Evolutionary conservation across 345 rosid species (phyloP), one percentile per base, ranked within the genome.

Genomic region (Zanthoxylum bungeanum): DNA sequence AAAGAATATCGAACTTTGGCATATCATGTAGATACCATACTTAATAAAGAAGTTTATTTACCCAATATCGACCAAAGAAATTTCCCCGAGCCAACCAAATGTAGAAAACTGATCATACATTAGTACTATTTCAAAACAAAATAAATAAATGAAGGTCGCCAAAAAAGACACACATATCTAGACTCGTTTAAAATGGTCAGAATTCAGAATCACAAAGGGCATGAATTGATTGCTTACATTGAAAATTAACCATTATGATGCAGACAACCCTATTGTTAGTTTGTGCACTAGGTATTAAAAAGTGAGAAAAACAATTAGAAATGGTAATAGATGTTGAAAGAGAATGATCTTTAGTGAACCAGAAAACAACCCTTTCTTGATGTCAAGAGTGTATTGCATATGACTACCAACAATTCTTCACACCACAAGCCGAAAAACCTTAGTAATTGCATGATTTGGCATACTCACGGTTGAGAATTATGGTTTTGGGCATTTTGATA

Each of bases 391-490:
- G 55, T 19, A 12, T 28, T 17, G 53, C 63, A 66, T 9, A 53
- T 68, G 61, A 55, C 55, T 66, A 47, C 27, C 47, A 37, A 22
- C 37, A 60, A 66, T 5, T 66, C 8, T 44, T 16, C 9, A 36
- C 52, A 60, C 2, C 4, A 27, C 25, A 27, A 55, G 40, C 31
- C 16, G 44, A 40, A 31, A 25, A 52, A 56, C 3, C 19, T 50
- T 42, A 65, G 60, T 39, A 68, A 66, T 24, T 52, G 37, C 24
- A 25, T 51, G 46, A 40, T 55, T 56, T 36, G 50, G 66, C 19
- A 65, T 49, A 89, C 99, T 89, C 74, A 95, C 97, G 82, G 97
- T 80, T 87, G 97, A 77, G 91, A 52, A 75, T 81, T 87, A 66
- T 86, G 93, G 79, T 84, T 95, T 76, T 86, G 96, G 79, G 76